Evolutionary conservation across 2,329 filamentous ascomycete species (phyloP).

Genomic region (Botrytis byssoidea): DNA sequence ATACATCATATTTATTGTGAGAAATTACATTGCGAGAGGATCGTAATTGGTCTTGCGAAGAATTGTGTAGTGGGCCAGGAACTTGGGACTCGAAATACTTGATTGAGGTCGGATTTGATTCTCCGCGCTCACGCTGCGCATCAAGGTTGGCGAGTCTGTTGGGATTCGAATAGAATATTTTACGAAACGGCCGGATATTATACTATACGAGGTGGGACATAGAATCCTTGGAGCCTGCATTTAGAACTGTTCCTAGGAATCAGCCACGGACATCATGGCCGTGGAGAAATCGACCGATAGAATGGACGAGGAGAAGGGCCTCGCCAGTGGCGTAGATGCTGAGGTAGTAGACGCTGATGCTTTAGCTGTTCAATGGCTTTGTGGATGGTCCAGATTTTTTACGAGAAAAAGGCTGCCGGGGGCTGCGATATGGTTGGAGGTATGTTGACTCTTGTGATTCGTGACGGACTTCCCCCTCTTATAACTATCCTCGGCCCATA

Average conservation of each 20-base stretch:
- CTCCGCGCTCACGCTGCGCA: not conserved
- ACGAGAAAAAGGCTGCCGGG: not conserved
- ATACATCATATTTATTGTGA: not conserved
- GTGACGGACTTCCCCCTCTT: not conserved
- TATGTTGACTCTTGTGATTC: slow-evolving; percentile 5
- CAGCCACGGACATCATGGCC: not conserved
- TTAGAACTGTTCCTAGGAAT: not conserved
- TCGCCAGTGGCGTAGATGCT: not conserved
- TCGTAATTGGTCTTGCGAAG: not conserved
- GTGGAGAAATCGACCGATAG: not conserved
- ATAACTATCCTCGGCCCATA: not conserved
- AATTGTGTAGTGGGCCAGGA: not conserved
- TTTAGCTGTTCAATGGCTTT: not conserved
- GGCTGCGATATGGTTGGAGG: slow-evolving; percentile 26
- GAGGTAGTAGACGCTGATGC: not conserved
- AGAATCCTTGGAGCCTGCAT: not conserved
- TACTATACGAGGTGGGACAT: not conserved
- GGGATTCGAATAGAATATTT: too few relatives aligned
- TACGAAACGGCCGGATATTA: not conserved
- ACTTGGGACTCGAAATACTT: not conserved
- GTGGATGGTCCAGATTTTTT: slow-evolving; percentile 11
- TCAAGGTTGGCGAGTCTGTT: not conserved
- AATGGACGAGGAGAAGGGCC: slow-evolving; percentile 17
- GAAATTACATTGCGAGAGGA: not conserved
- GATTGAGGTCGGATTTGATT: not conserved